Evolutionary conservation across 176 grass and related monocot genomes (phyloP).

Genomic region (Triticum monococcum): DNA sequence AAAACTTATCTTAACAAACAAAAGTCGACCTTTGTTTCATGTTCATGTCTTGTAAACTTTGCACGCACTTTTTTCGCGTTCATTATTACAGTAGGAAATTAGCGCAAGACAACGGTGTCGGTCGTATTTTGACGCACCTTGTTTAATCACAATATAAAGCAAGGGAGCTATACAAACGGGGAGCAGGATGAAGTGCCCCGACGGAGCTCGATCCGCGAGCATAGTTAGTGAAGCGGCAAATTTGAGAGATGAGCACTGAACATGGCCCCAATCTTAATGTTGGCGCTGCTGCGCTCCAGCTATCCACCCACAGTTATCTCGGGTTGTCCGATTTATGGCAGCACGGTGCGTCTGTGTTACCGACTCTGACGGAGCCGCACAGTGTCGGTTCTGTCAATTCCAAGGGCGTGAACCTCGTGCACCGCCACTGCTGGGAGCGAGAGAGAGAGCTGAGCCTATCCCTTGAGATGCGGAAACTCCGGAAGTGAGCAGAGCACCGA

Average conservation of each 20-base stretch:
- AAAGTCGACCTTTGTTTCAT: too few species aligned
- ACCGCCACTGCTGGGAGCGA: neutral
- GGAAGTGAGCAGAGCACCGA: neutral
- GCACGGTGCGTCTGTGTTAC: constrained; percentile 11
- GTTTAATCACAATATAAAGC: too few species aligned
- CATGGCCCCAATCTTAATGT: constrained; percentile 1
- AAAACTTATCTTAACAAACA: too few species aligned
- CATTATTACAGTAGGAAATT: too few species aligned
- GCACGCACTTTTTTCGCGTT: too few species aligned
- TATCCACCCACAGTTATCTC: neutral
- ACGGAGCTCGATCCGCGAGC: neutral
- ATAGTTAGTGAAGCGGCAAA: neutral
- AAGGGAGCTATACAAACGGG: too few species aligned
- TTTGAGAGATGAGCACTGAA: neutral
- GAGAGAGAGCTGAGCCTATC: too few species aligned
- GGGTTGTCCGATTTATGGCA: constrained; percentile 18
- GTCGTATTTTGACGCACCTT: too few species aligned
- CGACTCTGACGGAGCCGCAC: neutral
- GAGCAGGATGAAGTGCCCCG: neutral
- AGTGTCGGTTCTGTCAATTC: too few species aligned
- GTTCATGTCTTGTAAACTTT: too few species aligned
- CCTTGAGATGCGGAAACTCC: too few species aligned
- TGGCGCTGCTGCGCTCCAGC: neutral
- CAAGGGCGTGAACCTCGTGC: neutral
- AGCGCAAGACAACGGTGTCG: too few species aligned